Percentiles rank a stretch among this genome's conserved stretches.
Evolutionary conservation across 2,329 filamentous ascomycete genomes (phyloP).

Genomic region (Exophiala mesophila): DNA sequence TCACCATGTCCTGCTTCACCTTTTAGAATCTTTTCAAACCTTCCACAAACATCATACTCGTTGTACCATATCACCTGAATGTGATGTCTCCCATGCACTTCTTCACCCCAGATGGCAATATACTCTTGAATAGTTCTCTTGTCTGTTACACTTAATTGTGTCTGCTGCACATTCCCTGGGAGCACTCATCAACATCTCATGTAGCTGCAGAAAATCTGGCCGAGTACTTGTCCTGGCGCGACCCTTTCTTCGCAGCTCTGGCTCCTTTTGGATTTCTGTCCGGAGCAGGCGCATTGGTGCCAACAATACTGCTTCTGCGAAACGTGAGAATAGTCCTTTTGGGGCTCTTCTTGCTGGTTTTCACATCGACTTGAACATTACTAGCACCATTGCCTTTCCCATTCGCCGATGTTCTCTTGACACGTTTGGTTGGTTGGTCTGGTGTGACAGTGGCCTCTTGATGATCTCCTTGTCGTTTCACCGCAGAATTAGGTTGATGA

Average conservation of each 20-base stretch:
- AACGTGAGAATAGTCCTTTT: slow-evolving; percentile 1
- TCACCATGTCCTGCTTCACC: too few relatives aligned
- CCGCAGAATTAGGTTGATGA: slow-evolving; percentile 21
- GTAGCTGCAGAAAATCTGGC: slow-evolving; percentile 7
- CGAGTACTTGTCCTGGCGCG: slow-evolving; percentile 13
- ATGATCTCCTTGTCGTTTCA: slow-evolving; percentile 15
- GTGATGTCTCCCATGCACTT: too few relatives aligned
- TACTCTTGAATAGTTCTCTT: too few relatives aligned
- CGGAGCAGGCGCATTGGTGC: slow-evolving; percentile 19
- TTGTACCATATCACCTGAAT: too few relatives aligned
- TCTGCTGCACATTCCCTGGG: too few relatives aligned
- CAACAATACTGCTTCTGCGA: slow-evolving; percentile 12
- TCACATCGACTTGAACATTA: not conserved
- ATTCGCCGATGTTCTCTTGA: slow-evolving; percentile 14
- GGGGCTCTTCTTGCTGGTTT: slow-evolving; percentile 4
- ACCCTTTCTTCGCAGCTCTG: slow-evolving; percentile 12
- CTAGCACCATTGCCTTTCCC: slow-evolving; percentile 8
- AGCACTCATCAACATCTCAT: not conserved
- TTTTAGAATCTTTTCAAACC: too few relatives aligned
- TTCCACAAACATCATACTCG: too few relatives aligned
- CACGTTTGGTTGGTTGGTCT: slow-evolving; percentile 7
- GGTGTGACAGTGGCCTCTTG: slow-evolving; percentile 1
- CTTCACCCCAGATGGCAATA: too few relatives aligned
- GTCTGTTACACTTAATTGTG: too few relatives aligned
- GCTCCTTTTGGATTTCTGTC: slow-evolving; percentile 10